Evolutionary conservation across 106 monocot genomes (phyloP).

Genomic region (Phalaenopsis aphrodite): DNA sequence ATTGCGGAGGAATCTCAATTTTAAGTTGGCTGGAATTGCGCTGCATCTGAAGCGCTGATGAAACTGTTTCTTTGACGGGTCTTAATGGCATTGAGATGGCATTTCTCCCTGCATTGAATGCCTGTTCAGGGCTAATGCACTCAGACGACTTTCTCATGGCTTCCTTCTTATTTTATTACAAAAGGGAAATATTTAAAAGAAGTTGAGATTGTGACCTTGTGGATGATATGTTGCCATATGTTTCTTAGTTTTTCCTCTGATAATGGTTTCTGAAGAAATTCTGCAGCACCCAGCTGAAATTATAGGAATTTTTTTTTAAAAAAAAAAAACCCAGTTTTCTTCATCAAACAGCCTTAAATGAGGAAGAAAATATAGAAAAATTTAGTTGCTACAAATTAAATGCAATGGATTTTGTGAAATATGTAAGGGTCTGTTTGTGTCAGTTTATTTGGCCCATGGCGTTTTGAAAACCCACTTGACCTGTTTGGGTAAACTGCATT

Average conservation of each 20-base stretch:
- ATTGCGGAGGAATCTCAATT: conserved; percentile 1
- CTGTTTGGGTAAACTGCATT: too few relatives aligned
- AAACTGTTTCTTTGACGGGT: conserved; percentile 20
- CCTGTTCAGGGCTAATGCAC: conserved; percentile 40
- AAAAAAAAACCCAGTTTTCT: too few relatives aligned
- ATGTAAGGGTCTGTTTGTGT: too few relatives aligned
- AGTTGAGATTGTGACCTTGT: conserved; percentile 38
- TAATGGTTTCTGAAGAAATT: conserved; percentile 75
- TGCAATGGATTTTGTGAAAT: too few relatives aligned
- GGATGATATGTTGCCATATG: conserved; percentile 91
- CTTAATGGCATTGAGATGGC: conserved; percentile 42
- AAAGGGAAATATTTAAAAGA: not conserved
- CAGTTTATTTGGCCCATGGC: too few relatives aligned
- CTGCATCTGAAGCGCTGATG: too few relatives aligned
- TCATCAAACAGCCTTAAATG: too few relatives aligned
- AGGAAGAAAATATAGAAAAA: too few relatives aligned
- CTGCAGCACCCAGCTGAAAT: conserved; percentile 73
- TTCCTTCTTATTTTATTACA: not conserved
- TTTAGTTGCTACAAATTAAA: too few relatives aligned
- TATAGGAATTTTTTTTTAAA: not conserved
- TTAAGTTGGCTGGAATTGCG: conserved; percentile 7
- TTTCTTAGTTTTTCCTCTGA: conserved; percentile 79
- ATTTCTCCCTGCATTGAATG: conserved; percentile 50
- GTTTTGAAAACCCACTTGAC: too few relatives aligned
- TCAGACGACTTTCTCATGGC: conserved; percentile 9